A percentile compares a stretch with the other conserved stretches of the same genome.
These are phyloP conservation scores for Neophaeococcomyces aloes DNA, from an alignment of 2,329 filamentous ascomycete species.

Conservation along the genomic window DNA sequence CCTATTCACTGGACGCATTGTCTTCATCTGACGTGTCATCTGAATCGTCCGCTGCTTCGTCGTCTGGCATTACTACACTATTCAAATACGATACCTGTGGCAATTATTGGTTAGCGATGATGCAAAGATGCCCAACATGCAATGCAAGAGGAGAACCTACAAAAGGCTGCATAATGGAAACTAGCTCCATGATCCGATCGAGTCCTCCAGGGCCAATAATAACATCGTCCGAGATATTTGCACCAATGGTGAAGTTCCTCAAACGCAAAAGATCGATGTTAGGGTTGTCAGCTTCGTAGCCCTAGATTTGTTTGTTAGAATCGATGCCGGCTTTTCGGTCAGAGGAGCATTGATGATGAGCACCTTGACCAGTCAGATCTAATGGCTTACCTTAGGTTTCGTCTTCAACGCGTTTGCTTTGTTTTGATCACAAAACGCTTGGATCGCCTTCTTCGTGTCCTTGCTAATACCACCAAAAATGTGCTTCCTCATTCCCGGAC, in stretches of 20 bases:
- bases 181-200: slow-evolving; percentile 52
- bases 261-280: slow-evolving; percentile 75
- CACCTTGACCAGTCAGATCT: neutral
- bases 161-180: slow-evolving; percentile 64
- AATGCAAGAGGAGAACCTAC: slow-evolving; percentile 45
- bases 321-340: neutral
- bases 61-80: slow-evolving; percentile 62
- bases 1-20: no score
- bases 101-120: neutral
- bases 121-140: neutral
- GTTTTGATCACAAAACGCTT: slow-evolving; percentile 62
- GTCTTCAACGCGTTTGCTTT: slow-evolving; percentile 68
- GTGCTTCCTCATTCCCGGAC: slow-evolving; percentile 48
- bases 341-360: neutral
- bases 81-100: slow-evolving; percentile 60
- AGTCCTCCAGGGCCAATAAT: slow-evolving; percentile 54
- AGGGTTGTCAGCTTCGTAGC: slow-evolving; percentile 60
- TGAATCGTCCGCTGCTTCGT: slow-evolving; percentile 31
- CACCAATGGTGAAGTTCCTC: slow-evolving; percentile 64
- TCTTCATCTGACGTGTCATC: slow-evolving; percentile 11
- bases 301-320: slow-evolving; percentile 38
- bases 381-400: slow-evolving; percentile 62
- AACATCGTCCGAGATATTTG: slow-evolving; percentile 54
- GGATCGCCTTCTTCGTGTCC: slow-evolving; percentile 50
- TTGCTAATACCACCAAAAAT: slow-evolving; percentile 52